Base-by-base conservation (phyloP, 2,329 filamentous ascomycete genomes). In the Exophiala phaeomuriformis region DNA sequence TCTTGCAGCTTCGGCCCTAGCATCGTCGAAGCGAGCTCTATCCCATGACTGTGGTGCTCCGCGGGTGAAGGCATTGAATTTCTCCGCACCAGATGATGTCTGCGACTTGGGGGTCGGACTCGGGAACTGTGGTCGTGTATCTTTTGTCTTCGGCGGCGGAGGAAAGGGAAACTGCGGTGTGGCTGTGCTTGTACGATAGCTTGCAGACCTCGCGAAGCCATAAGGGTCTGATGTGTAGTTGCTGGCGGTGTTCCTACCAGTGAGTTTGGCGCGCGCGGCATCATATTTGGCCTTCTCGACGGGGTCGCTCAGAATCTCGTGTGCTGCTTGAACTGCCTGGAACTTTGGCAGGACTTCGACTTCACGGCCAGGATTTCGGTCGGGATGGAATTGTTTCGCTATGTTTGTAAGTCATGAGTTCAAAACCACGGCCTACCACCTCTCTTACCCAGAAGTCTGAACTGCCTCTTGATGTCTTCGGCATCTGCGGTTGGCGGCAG, bases 371-470 rank as follows among this genome's bases (percentile, higher is more conserved):
- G 85, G 88, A 65, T 95, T 95, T 55, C 90, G 85, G 68, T 95
- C 90, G 5, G 90, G 90, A 65, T 95, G 90, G 65, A 86, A 94
- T 68, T 87, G 86, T 44, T 94, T 75, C 45, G 89, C 89, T 89
- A 53, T 3, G 28, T 7, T 65, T 30, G 45, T 53, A 57, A 59
- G 61, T 52, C 42, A 30, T 12, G 44, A 32, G 30, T 37, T 51
- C 56, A 31, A 53, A 52, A 46, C 57, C 50, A 29, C 39, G 44
- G 32, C 3, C 12, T 12, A 36, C 12, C 10, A 43, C 12, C 35
- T 9, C 41, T 61, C 75, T 53, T 73, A 88, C 86, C 86, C 65
- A 95, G 79, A 69, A 89, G 90, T 62, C 86, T 81, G 70, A 90
- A 95, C 64, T 90, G 85, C 69, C 85, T 93, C 73, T 88, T 91